Base-by-base conservation (phyloP, 148 eudicot genomes). In the Diospyros kaki region DNA sequence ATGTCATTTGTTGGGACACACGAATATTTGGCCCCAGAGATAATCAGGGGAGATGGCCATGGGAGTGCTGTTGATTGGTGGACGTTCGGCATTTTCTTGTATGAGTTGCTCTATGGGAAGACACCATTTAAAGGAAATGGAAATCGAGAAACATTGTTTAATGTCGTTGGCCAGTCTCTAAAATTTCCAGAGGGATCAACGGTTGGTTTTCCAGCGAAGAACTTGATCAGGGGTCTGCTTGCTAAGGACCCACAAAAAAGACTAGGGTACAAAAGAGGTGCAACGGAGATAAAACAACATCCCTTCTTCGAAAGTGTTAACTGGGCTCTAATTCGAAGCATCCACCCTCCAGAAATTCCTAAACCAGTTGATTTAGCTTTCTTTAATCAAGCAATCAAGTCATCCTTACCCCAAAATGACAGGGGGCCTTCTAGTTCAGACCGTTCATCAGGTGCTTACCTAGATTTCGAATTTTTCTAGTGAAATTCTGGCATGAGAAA, bases 41-140 rank as follows among this genome's bases (percentile, higher is more conserved):
- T 87, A 65, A 77, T 87, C 80, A 88, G 79, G 73, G 91, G 91
- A 52, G 89, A 88, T 48, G 87, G 87, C 39, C 91, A 88, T 43
- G 91, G 91, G 12, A 86, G 89, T 71, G 84, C 87, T 6, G 89
- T 88, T 9, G 91, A 88, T 73, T 88, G 91, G 91, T 88, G 91
- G 91, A 82, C 89, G 0, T 80, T 79, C 45, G 97, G 97, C 54
- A 81, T 93, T n/a, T 86, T 93, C 60, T 60, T 93, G 15, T 93
- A 86, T 13, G 97, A 93, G 85, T 28, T 28, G 28, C 28, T 28
- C 28, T 28, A 28, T 28, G 28, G 28, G 28, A 28, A 28, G 28
- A 28, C 28, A 28, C 28, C 28, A 28, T 28, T 28, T 28, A 28
- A 28, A 28, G 28, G 28, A 28, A 28, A 28, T 28, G 88, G 91